Evolutionary conservation across 1,284 basidiomycete species (phyloP).

Genomic region (Hortiboletus rubellus): DNA sequence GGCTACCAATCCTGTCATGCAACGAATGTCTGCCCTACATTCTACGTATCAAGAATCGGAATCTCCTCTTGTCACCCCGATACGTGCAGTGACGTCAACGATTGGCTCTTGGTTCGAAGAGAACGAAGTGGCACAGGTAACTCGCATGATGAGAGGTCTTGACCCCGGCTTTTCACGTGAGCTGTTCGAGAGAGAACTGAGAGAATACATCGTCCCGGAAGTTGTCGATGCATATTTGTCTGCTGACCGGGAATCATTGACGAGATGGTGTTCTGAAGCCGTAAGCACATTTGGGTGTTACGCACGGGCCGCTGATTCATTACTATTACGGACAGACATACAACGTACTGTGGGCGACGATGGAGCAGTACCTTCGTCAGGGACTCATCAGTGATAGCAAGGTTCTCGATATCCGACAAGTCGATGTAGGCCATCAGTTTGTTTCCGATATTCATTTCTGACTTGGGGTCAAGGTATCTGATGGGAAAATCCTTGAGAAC

Average conservation of each 20-base stretch:
- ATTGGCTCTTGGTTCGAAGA: slow-evolving; percentile 94
- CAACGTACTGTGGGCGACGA: slow-evolving; percentile 96
- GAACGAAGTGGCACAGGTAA: slow-evolving; percentile 95
- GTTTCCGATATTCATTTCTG: neutral
- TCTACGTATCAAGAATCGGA: slow-evolving; percentile 92
- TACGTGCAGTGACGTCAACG: slow-evolving; percentile 84
- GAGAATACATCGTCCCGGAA: slow-evolving; percentile 98
- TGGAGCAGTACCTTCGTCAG: slow-evolving; percentile 91
- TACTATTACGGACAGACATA: slow-evolving; percentile 64
- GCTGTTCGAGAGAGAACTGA: slow-evolving; percentile 83
- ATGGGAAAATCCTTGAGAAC: slow-evolving; percentile 88
- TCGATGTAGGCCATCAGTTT: slow-evolving; percentile 67
- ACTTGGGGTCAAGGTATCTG: slow-evolving; percentile 53
- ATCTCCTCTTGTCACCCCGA: slow-evolving; percentile 80
- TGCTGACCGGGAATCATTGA: slow-evolving; percentile 84
- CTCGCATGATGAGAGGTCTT: slow-evolving; percentile 80
- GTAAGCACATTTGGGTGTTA: slow-evolving; percentile 49
- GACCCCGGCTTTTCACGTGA: slow-evolving; percentile 91
- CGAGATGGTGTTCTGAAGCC: slow-evolving; percentile 95
- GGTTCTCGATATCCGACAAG: slow-evolving; percentile 92
- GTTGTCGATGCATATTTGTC: slow-evolving; percentile 94
- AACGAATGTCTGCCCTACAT: slow-evolving; percentile 58
- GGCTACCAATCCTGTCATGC: slow-evolving; percentile 71
- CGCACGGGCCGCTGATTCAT: neutral
- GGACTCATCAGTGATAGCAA: slow-evolving; percentile 90